These are phyloP conservation scores for Dactylonectria estremocensis DNA, from an alignment of 2,329 filamentous ascomycete genomes.

Conservation along the genomic window DNA sequence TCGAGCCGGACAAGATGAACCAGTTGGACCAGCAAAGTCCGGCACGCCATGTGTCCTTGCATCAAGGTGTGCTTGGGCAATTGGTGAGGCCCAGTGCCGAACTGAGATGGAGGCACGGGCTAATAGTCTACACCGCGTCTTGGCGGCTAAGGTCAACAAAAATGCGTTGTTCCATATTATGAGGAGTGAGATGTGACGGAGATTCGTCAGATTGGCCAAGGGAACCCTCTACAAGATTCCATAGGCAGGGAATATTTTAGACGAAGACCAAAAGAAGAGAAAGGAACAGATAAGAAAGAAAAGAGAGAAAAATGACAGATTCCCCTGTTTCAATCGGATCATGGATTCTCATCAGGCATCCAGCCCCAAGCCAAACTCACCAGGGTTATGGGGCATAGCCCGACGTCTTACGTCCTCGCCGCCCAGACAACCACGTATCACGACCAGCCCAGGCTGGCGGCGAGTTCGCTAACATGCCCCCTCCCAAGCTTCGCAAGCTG, in stretches of 20 bases:
- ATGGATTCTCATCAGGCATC: slow-evolving; percentile 2
- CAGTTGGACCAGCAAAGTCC: not conserved
- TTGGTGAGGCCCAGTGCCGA: slow-evolving; percentile 9
- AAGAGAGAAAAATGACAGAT: not conserved
- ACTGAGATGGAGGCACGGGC: slow-evolving; percentile 16
- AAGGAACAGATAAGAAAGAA: not conserved
- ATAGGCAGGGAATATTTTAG: not conserved
- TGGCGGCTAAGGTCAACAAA: slow-evolving; percentile 24
- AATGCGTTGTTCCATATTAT: not conserved
- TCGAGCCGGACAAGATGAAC: slow-evolving; percentile 22
- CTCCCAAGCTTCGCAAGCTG: too few species aligned
- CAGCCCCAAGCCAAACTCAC: slow-evolving; percentile 7
- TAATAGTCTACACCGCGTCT: slow-evolving; percentile 2
- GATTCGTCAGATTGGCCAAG: not conserved
- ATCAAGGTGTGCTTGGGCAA: slow-evolving; percentile 36
- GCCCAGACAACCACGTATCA: slow-evolving; percentile 1
- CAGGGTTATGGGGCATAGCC: slow-evolving; percentile 6
- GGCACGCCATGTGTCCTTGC: slow-evolving; percentile 43
- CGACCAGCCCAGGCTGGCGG: slow-evolving; percentile 11
- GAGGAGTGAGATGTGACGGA: too few species aligned
- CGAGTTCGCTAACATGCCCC: slow-evolving; percentile 3
- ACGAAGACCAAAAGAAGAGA: not conserved
- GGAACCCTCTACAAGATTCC: slow-evolving; percentile 1
- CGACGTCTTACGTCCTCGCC: not conserved
- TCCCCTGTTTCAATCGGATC: slow-evolving; percentile 18